phyloP scores from a whole-genome alignment of 179 eudicot species.

The Silene coronaria region DNA sequence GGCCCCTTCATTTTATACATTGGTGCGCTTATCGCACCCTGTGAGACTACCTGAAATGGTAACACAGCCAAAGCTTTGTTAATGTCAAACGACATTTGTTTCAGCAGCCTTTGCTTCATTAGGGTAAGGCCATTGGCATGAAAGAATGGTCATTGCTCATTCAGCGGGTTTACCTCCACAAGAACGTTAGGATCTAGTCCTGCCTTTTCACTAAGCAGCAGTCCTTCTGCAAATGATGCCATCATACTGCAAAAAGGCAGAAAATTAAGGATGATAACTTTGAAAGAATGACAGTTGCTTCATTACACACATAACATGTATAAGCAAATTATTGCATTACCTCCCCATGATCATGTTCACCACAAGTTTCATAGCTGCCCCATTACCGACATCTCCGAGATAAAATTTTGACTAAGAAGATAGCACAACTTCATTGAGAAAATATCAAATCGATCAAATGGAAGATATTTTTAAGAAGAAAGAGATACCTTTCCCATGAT shows the following conservation, averaged over 20 bases:
- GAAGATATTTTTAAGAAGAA: background rate
- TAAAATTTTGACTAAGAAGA: slow-evolving; percentile 70
- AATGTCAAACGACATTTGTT: too few relatives aligned
- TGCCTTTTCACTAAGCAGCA: slow-evolving; percentile 79
- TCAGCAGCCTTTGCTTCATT: too few relatives aligned
- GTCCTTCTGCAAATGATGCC: slow-evolving; percentile 95
- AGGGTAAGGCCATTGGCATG: too few relatives aligned
- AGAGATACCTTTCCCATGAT: slow-evolving; percentile 88
- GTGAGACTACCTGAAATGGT: slow-evolving; percentile 66
- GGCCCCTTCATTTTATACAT: slow-evolving; percentile 92
- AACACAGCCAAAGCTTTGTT: background rate
- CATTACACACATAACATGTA: background rate
- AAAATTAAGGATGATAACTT: background rate
- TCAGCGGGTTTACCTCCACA: slow-evolving; percentile 55
- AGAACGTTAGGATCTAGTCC: slow-evolving; percentile 82
- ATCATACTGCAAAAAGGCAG: slow-evolving; percentile 57
- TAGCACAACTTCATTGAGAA: slow-evolving; percentile 2
- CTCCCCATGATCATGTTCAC: slow-evolving; percentile 99
- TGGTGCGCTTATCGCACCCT: slow-evolving; percentile 95
- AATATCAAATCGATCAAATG: background rate
- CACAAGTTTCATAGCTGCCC: slow-evolving; percentile 97
- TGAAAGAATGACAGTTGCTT: background rate
- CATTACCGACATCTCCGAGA: slow-evolving; percentile 96
- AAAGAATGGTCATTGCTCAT: too few relatives aligned
- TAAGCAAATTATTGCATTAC: slow-evolving; percentile 28